These are phyloP conservation scores for Actinidia polygama DNA, from an alignment of 179 eudicot genomes.

Conservation along the genomic window DNA sequence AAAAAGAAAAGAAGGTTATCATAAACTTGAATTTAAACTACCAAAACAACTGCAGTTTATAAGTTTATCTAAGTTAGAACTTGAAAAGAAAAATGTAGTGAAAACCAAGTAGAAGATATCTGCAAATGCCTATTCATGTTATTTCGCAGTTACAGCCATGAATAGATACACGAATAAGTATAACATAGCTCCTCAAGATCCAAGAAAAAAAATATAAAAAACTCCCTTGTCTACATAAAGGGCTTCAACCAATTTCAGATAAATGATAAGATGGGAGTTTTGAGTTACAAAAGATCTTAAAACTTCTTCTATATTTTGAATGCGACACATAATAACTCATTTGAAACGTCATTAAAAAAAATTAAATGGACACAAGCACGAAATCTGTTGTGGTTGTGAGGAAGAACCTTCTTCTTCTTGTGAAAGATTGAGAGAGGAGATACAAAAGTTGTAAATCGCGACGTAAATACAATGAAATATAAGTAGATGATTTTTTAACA, in stretches of 20 bases:
- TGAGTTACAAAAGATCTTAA: no score
- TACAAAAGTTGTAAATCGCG: no score
- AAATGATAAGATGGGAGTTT: no score
- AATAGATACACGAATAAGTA: constrained; percentile 4
- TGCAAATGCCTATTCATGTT: not conserved
- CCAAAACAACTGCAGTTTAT: not conserved
- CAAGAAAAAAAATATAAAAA: not conserved
- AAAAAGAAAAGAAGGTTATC: not conserved
- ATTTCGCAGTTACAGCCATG: not conserved
- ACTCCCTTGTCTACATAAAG: not conserved
- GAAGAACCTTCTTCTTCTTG: no score
- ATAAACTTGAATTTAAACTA: not conserved
- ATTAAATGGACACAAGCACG: no score
- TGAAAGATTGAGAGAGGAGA: no score
- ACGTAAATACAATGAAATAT: no score
- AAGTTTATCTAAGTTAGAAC: not conserved
- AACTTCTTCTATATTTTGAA: no score
- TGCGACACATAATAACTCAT: no score
- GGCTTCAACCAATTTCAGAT: not conserved
- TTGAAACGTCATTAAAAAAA: no score
- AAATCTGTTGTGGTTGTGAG: no score
- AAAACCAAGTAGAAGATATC: not conserved
- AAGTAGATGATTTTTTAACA: no score
- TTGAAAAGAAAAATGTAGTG: not conserved
- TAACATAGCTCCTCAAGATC: not conserved